Percentiles rank a stretch among this genome's conserved stretches.
Evolutionary conservation across 768 basidiomycete genomes (phyloP).

Genomic region (Lactarius deliciosus): DNA sequence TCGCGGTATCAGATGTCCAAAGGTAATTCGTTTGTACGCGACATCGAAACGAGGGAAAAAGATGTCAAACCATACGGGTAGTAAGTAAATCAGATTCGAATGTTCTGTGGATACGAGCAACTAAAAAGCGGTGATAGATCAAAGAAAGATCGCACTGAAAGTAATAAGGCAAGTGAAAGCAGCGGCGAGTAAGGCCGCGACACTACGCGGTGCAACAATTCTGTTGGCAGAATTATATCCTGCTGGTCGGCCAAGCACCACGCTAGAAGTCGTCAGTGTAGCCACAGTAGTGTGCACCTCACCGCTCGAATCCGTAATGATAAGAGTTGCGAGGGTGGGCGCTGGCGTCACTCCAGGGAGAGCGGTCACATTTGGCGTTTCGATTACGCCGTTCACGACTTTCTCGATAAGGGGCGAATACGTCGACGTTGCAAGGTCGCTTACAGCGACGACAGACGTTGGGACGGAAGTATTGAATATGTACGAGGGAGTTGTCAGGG

Average conservation of each 20-base stretch:
- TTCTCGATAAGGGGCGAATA: slow-evolving; percentile 55
- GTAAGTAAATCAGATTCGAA: background rate
- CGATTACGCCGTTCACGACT: slow-evolving; percentile 28
- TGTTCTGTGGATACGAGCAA: slow-evolving; percentile 6
- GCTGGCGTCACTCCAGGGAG: slow-evolving; percentile 56
- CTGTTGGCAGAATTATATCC: slow-evolving; percentile 37
- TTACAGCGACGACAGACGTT: slow-evolving; percentile 43
- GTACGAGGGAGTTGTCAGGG: slow-evolving; percentile 62
- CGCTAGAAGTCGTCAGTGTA: slow-evolving; percentile 44
- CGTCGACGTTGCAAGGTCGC: slow-evolving; percentile 70
- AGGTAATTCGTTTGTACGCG: slow-evolving; percentile 12
- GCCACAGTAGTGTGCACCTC: slow-evolving; percentile 53
- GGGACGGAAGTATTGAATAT: slow-evolving; percentile 66
- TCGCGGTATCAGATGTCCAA: background rate
- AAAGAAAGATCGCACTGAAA: slow-evolving; percentile 6
- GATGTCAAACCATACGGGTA: background rate
- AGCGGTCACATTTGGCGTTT: slow-evolving; percentile 47
- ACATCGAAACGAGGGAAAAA: slow-evolving; percentile 7
- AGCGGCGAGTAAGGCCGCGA: slow-evolving; percentile 1
- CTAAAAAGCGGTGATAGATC: slow-evolving; percentile 13
- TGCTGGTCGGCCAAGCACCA: slow-evolving; percentile 64
- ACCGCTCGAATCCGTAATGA: slow-evolving; percentile 57
- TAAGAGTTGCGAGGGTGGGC: slow-evolving; percentile 53
- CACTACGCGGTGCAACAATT: background rate
- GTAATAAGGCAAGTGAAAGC: slow-evolving; percentile 10